A percentile compares a stretch with the other conserved stretches of the same genome.
These are phyloP conservation scores for Diaporthe longicolla DNA, from an alignment of 2,329 filamentous ascomycete species.

Conservation along the genomic window DNA sequence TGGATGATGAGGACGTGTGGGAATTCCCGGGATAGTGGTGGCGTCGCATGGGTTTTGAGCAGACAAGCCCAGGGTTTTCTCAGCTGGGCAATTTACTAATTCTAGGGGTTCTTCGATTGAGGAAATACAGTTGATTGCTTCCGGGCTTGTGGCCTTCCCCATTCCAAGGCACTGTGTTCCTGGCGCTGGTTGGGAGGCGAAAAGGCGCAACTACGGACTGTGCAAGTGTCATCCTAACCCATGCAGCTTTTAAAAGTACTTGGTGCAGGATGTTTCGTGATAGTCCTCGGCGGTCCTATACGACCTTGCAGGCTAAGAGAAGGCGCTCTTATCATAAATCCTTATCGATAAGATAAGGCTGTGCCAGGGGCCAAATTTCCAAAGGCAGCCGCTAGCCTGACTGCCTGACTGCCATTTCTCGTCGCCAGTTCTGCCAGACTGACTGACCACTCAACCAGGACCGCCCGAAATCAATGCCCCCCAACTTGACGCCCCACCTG, in stretches of 20 bases:
- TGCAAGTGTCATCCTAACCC: too few relatives aligned
- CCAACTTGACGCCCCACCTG: constrained; percentile 16
- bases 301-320: not conserved
- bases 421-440: not conserved
- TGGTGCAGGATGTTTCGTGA: too few relatives aligned
- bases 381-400: constrained; percentile 16
- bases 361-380: constrained; percentile 32
- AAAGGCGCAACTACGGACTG: not conserved
- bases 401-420: constrained; percentile 22
- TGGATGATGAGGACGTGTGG: not conserved
- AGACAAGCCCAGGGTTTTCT: not conserved
- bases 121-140: constrained; percentile 2
- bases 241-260: too few relatives aligned
- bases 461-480: not conserved
- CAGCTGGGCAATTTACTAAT: constrained; percentile 12
- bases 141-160: not conserved
- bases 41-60: not conserved
- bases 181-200: not conserved
- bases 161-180: not conserved
- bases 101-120: not conserved
- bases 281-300: too few relatives aligned
- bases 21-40: not conserved
- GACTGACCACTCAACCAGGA: not conserved
- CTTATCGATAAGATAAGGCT: constrained; percentile 36
- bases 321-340: not conserved